Base-by-base conservation (phyloP, 78 protist species). In the Bodo saltans region DNA sequence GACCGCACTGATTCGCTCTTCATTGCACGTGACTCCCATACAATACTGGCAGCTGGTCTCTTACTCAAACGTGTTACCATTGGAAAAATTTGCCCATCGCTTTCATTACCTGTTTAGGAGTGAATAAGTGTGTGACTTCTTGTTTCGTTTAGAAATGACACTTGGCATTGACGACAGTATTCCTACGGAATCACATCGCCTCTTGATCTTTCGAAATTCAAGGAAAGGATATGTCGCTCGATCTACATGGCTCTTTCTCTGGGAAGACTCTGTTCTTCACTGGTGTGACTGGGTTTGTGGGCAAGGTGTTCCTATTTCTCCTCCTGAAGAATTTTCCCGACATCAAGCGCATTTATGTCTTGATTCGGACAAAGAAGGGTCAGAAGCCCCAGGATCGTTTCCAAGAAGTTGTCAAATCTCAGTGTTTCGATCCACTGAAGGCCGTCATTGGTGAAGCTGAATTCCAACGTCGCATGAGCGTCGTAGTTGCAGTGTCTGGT, bases 251-350 rank as follows among this genome's bases (percentile, higher is more conserved):
- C 4, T 68, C 42, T 35, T 87, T 32, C 70, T 29, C 72, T 8
- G 92, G 92, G 4, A 76, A 83, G 40, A 3, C 23, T 3, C 30
- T 93, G n/a, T 42, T 93, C 42, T 42, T 90, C 73, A 93, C 96
- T 0, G 96, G 96, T 23, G 17, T 79, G 35, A 91, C 96, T 25
- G 96, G 96, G 35, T 93, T 93, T 34, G 90, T 93, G n/a, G 96
- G 96, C 35, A 91, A 91, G 68, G 90, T 82, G 0, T 35, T 93
- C 3, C 67, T 90, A 12, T 93, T 89, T 75, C 91, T 90, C 89
- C 60, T 93, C 12, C 80, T 93, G 34, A 84, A 91, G 37, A 79
- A 71, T 26, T 0, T 87, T 2, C 94, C 93, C 3, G 81, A 37
- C 32, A 32, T 78, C 4, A 42, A 3, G n/a, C 1, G 27, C 29